Evolutionary conservation across 1,284 basidiomycete species (phyloP).

Genomic region (Termitomyces sp.): DNA sequence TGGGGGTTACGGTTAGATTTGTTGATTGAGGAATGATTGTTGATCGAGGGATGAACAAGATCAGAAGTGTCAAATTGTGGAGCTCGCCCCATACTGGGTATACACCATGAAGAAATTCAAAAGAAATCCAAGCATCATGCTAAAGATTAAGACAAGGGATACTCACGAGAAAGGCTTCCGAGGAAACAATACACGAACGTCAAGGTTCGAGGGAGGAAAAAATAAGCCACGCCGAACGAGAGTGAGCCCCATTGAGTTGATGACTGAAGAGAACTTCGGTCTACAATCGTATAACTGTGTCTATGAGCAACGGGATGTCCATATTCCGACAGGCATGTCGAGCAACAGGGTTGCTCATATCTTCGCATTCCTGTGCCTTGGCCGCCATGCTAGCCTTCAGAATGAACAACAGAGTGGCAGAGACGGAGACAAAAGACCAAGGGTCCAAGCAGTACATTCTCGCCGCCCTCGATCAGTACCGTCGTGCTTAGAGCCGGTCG

Average conservation of each 20-base stretch:
- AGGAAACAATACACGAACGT: conserved; percentile 29
- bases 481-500: conserved; percentile 62
- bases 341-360: conserved; percentile 61
- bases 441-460: conserved; percentile 34
- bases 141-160: conserved; percentile 10
- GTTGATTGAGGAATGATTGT: too few relatives aligned
- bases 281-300: conserved; percentile 81
- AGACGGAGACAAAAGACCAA: conserved; percentile 36
- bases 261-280: conserved; percentile 31
- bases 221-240: conserved; percentile 56
- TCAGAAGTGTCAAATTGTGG: conserved; percentile 75
- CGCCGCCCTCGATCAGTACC: conserved; percentile 49
- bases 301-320: conserved; percentile 72
- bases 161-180: conserved; percentile 30
- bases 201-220: conserved; percentile 47
- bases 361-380: conserved; percentile 56
- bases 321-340: conserved; percentile 32
- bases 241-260: conserved; percentile 90
- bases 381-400: conserved; percentile 29
- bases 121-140: conserved; percentile 48
- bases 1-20: background rate
- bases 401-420: conserved; percentile 51
- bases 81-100: conserved; percentile 62
- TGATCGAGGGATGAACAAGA: conserved; percentile 5
- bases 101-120: conserved; percentile 89